A percentile compares a stretch with the other conserved stretches of the same genome.
Evolutionary conservation across 805 yeast species (phyloP).

Genomic region (Ogataea angusta): DNA sequence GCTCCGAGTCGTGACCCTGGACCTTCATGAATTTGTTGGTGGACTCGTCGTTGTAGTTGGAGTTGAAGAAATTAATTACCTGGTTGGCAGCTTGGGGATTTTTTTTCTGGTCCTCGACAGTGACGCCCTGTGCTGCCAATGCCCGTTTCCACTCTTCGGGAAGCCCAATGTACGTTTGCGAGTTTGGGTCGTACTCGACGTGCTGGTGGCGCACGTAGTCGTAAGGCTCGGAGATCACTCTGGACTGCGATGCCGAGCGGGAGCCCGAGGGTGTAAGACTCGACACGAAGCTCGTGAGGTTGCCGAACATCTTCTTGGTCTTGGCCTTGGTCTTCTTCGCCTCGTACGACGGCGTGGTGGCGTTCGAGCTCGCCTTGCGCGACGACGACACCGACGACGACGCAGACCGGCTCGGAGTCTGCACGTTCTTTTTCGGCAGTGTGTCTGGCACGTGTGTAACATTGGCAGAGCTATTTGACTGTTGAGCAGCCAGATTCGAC

Average conservation of each 20-base stretch:
- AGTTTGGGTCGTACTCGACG: conserved; percentile 80
- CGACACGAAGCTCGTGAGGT: conserved; percentile 44
- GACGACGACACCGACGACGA: conserved; percentile 16
- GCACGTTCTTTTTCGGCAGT: neutral
- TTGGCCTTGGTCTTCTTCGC: conserved; percentile 36
- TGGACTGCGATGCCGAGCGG: conserved; percentile 17
- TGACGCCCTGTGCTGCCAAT: conserved; percentile 80
- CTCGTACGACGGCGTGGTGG: conserved; percentile 15
- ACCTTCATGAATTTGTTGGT: conserved; percentile 31
- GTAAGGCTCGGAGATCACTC: conserved; percentile 85
- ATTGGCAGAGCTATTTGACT: conserved; percentile 2
- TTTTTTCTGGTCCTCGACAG: conserved; percentile 81
- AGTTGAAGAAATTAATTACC: conserved; percentile 29
- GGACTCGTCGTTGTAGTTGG: conserved; percentile 24
- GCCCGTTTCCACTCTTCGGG: conserved; percentile 92
- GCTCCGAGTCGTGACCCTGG: conserved; percentile 18
- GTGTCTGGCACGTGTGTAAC: neutral
- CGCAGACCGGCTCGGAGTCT: conserved; percentile 9
- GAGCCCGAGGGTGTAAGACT: conserved; percentile 16
- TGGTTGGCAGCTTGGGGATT: conserved; percentile 83
- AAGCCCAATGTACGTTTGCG: conserved; percentile 87
- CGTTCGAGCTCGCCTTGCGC: conserved; percentile 13
- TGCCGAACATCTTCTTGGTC: conserved; percentile 55
- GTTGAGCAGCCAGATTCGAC: neutral
- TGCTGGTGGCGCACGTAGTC: conserved; percentile 89